Evolutionary conservation across 768 basidiomycete genomes (phyloP), one percentile per base, ranked within the genome.

Genomic region (Chiua virens): DNA sequence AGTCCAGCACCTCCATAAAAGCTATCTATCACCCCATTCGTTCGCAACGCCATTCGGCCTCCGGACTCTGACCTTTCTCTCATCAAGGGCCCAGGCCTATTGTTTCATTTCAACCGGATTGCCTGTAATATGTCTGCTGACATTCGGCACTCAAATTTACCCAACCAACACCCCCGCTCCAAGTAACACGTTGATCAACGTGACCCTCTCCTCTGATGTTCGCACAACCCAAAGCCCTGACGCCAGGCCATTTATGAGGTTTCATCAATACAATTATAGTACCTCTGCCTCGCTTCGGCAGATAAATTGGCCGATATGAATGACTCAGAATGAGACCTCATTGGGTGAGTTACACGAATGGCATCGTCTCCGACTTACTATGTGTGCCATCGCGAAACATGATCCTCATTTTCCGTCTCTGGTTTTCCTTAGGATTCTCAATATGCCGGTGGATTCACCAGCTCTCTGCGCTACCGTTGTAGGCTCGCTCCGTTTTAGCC

Each of bases 251-350:
- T 30, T 45, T 49, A 35, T 42, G 55, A 39, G 36, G 27, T 38
- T 39, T 21, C 53, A 52, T 56, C 52, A 43, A 43, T 30, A 20
- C 45, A 48, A 53, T 47, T 45, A 49, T 41, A 47, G 45, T 46
- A 8, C 25, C 25, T 27, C 25, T 27, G 25, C 25, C 45, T 30
- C 27, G 46, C 32, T 36, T 45, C 25, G 34, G 34, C 45, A 39
- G 42, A 37, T 42, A 35, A 42, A 13, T 42, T 21, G 27, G 34
- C 35, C 15, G 23, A 27, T 30, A 47, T 18, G n/a, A n/a, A n/a
- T n/a, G n/a, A n/a, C n/a, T n/a, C n/a, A n/a, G n/a, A 18, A 37
- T 21, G 15, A 25, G 37, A 27, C 15, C 30, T 30, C n/a, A 42
- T 32, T 38, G 40, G 44, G 36, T 28, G 43, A 47, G 40, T 22